These are phyloP conservation scores for Pleurotus pulmonarius DNA, from an alignment of 768 basidiomycete genomes.

Conservation along the genomic window DNA sequence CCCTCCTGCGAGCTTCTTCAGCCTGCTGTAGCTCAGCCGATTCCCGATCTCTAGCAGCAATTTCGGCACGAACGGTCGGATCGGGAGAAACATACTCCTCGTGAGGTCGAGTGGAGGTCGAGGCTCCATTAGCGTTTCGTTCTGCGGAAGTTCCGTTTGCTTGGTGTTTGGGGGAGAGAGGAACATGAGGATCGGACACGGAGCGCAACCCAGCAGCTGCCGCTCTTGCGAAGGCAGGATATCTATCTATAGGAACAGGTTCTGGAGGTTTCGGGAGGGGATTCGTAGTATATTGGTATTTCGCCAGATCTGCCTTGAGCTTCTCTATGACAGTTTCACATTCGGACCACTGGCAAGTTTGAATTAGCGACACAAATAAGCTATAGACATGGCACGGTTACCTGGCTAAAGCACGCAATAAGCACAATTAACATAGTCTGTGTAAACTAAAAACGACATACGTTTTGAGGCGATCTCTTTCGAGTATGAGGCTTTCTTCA, in stretches of 20 bases:
- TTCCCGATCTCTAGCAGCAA: slow-evolving; percentile 1
- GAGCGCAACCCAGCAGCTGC: not conserved
- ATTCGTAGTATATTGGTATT: slow-evolving; percentile 32
- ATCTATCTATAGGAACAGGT: slow-evolving; percentile 41
- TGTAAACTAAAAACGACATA: not conserved
- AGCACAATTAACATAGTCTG: not conserved
- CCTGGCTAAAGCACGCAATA: not conserved
- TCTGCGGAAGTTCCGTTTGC: not conserved
- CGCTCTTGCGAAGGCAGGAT: slow-evolving; percentile 32
- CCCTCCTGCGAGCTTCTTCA: slow-evolving; percentile 1
- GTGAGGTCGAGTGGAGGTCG: slow-evolving; percentile 1
- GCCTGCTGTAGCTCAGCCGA: slow-evolving; percentile 2
- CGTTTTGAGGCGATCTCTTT: slow-evolving; percentile 1
- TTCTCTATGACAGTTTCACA: slow-evolving; percentile 31
- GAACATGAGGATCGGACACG: not conserved
- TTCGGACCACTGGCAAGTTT: slow-evolving; percentile 16
- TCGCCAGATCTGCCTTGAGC: slow-evolving; percentile 26
- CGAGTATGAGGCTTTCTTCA: slow-evolving; percentile 3
- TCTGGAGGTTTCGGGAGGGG: slow-evolving; percentile 57
- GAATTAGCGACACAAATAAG: not conserved
- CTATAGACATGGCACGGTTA: not conserved
- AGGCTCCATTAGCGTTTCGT: not conserved
- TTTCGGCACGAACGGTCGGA: slow-evolving; percentile 4
- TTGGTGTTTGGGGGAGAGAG: not conserved
- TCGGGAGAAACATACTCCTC: slow-evolving; percentile 3